phyloP scores from a whole-genome alignment of 1,284 basidiomycete genomes.

The Nidula niveotomentosa region DNA sequence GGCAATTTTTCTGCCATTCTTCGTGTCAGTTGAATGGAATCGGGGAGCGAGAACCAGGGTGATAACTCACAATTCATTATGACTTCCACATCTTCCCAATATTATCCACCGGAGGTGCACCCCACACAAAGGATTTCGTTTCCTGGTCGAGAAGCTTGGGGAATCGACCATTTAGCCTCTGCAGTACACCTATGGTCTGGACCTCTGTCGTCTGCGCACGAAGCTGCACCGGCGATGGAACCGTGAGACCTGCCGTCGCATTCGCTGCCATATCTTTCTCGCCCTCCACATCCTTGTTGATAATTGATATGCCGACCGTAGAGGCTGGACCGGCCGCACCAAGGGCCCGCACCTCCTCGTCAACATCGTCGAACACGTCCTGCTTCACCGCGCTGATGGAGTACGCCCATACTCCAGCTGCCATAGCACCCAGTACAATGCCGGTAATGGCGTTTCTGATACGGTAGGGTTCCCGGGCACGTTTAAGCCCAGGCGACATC shows the following conservation, averaged over 20 bases:
- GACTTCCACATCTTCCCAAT: conserved; percentile 35
- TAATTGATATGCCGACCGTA: no score
- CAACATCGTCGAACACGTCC: conserved; percentile 86
- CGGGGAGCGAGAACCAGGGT: no score
- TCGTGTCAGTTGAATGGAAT: no score
- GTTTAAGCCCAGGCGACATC: conserved; percentile 84
- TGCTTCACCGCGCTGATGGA: conserved; percentile 94
- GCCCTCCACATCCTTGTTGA: neutral
- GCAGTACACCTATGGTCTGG: conserved; percentile 18
- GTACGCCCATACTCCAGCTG: conserved; percentile 87
- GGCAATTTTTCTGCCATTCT: no score
- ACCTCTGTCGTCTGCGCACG: neutral
- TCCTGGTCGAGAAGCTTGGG: conserved; percentile 57
- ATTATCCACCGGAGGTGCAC: conserved; percentile 66
- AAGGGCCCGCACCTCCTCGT: conserved; percentile 69
- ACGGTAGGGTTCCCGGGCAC: conserved; percentile 85
- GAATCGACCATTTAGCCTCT: conserved; percentile 40
- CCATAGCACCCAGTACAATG: conserved; percentile 70
- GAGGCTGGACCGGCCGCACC: conserved; percentile 29
- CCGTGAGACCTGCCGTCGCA: neutral
- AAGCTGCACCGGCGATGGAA: no score
- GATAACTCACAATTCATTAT: neutral
- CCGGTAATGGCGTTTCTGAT: conserved; percentile 83
- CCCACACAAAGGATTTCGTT: conserved; percentile 63
- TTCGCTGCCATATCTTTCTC: conserved; percentile 13